Conservation (phyloP, 2,329 filamentous ascomycete species). For the Escovopsis sp. region DNA sequence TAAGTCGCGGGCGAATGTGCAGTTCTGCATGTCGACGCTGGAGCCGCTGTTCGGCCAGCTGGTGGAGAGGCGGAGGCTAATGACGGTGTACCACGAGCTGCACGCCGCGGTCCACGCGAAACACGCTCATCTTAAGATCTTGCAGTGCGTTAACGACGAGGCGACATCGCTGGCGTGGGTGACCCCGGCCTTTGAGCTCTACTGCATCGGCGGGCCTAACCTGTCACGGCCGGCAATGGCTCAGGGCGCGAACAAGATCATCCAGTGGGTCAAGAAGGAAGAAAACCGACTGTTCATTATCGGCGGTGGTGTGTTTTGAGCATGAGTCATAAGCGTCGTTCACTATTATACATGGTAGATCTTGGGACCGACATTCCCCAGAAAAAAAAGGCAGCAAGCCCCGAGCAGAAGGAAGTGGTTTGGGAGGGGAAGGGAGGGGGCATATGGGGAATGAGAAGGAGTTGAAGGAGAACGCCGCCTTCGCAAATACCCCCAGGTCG, state of each 20-base stretch:
- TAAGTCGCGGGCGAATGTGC: constrained; percentile 87
- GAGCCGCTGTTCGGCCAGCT: constrained; percentile 47
- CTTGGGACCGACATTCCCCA: background rate
- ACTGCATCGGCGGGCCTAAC: constrained; percentile 78
- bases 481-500: too few species aligned
- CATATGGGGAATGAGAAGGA: too few species aligned
- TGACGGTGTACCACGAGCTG: constrained; percentile 73
- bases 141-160: constrained; percentile 64
- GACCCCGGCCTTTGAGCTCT: constrained; percentile 84
- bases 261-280: constrained; percentile 83
- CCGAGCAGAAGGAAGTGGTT: too few species aligned
- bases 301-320: constrained; percentile 73
- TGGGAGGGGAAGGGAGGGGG: background rate
- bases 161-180: constrained; percentile 78
- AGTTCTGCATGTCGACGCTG: constrained; percentile 84
- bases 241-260: constrained; percentile 74
- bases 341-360: constrained; percentile 6
- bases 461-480: background rate
- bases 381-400: too few species aligned
- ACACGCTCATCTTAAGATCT: constrained; percentile 70
- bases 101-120: constrained; percentile 77
- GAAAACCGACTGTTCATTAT: constrained; percentile 95
- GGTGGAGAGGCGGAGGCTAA: constrained; percentile 53
- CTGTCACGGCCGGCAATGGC: constrained; percentile 51
- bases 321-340: background rate